These are phyloP conservation scores for Gelatoporia subvermispora DNA, from an alignment of 768 basidiomycete genomes.

Conservation along the genomic window DNA sequence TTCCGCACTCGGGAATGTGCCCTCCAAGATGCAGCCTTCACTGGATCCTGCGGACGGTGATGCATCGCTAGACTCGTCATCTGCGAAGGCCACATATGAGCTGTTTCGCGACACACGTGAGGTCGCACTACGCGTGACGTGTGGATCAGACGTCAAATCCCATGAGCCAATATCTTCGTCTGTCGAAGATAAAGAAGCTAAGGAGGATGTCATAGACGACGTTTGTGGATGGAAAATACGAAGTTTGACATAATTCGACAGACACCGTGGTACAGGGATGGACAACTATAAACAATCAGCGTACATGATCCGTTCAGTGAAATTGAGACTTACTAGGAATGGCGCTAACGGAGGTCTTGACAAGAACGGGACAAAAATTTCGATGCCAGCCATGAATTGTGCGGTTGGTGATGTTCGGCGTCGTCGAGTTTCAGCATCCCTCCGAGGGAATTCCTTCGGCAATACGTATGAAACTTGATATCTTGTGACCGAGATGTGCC, in stretches of 20 bases:
- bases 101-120: slow-evolving; percentile 47
- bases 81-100: slow-evolving; percentile 69
- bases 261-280: slow-evolving; percentile 72
- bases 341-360: slow-evolving; percentile 67
- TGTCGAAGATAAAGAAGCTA: slow-evolving; percentile 71
- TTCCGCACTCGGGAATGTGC: slow-evolving; percentile 75
- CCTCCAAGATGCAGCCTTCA: slow-evolving; percentile 66
- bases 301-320: too few species aligned
- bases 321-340: slow-evolving; percentile 49
- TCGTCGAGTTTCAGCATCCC: slow-evolving; percentile 12
- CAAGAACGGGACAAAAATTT: slow-evolving; percentile 68
- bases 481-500: slow-evolving; percentile 70
- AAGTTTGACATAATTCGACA: slow-evolving; percentile 70
- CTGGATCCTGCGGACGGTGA: slow-evolving; percentile 47
- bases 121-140: slow-evolving; percentile 53
- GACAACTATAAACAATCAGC: slow-evolving; percentile 47
- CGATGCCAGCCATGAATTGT: slow-evolving; percentile 80
- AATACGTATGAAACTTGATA: slow-evolving; percentile 75
- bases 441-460: slow-evolving; percentile 54
- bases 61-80: slow-evolving; percentile 79
- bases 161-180: slow-evolving; percentile 66
- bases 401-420: slow-evolving; percentile 33
- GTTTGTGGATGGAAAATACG: slow-evolving; percentile 64
- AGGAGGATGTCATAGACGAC: slow-evolving; percentile 48
- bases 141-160: slow-evolving; percentile 76